Base-by-base conservation (phyloP, 2,329 filamentous ascomycete species). In the Penicillium hesseltinei region DNA sequence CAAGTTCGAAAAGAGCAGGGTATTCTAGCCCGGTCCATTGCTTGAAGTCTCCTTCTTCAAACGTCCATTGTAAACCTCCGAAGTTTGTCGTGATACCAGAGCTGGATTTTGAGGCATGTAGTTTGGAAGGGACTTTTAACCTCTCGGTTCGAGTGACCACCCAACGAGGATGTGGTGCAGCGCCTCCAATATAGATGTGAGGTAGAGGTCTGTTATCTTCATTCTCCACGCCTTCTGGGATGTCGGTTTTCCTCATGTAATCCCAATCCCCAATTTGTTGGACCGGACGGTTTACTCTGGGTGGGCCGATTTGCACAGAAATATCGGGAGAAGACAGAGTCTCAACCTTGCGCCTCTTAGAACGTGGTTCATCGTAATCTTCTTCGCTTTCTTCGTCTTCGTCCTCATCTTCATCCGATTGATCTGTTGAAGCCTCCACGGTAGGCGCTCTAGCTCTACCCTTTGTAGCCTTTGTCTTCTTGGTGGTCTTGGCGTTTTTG, bases 361-460 rank as follows among this genome's bases (percentile, higher is more conserved):
- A 2, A 8, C 17, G 31, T 27, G 31, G 23, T 9, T 33, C 31
- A 31, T 45, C 11, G 15, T 36, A 19, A 5, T 50, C 47, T 23
- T 61, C 51, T 27, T 51, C 49, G 3, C 31, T 33, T 33, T 54
- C 46, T 21, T 51, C 48, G 17, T 58, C 56, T 17, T 54, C 54
- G 9, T 33, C 11, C 31, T 33, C 31, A 33, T 56, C 59, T 40
- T 47, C 54, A 13, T 48, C 47, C 7, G 25, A 8, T 39, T 21
- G 47, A 15, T 27, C 27, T 29, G 19, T 10, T 23, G 5, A 15
- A 31, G 25, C 25, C 10, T 23, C 15, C 8, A 5, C 8, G 9
- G 5, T 23, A 23, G 21, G 27, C 43, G 38, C 21, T 6, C 27
- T 25, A 21, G 2, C 25, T 23, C n/a, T 21, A 3, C 9, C 17